These are phyloP conservation scores for Populus nigra DNA, from an alignment of 345 rosid genomes.

Conservation along the genomic window DNA sequence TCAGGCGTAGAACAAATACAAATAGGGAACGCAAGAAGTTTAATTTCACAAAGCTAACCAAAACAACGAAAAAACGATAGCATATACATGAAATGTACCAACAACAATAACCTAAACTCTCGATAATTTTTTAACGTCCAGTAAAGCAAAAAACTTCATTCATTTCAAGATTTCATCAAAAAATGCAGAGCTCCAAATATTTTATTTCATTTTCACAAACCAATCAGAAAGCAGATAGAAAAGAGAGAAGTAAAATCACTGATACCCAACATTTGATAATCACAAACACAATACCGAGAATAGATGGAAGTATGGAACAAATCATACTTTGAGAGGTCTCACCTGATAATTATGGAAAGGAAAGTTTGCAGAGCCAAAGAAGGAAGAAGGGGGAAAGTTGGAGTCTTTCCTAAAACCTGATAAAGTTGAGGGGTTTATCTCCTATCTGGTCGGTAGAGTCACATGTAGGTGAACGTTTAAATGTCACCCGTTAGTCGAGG, in stretches of 20 bases:
- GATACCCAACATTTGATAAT: not conserved
- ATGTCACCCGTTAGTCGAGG: constrained; percentile 12
- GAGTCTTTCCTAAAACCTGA: constrained; percentile 24
- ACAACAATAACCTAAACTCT: no score
- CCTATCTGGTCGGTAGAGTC: not conserved
- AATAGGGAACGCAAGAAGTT: no score
- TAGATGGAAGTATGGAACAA: not conserved
- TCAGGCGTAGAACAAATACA: no score
- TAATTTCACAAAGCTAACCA: no score
- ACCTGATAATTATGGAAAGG: not conserved
- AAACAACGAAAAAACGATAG: no score
- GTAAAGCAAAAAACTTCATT: no score
- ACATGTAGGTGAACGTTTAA: constrained; percentile 11
- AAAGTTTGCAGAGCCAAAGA: constrained; percentile 9
- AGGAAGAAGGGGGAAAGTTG: not conserved
- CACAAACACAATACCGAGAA: not conserved
- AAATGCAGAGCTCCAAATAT: not conserved
- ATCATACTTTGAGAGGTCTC: not conserved
- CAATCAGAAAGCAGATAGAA: not conserved
- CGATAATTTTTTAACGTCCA: no score
- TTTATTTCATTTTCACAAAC: constrained; percentile 2
- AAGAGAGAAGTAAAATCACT: not conserved
- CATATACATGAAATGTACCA: no score
- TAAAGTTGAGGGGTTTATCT: constrained; percentile 14
- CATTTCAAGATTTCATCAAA: not conserved